Evolutionary conservation across 1,284 basidiomycete species (phyloP).

Genomic region (Erythrobasidium hasegawianum): DNA sequence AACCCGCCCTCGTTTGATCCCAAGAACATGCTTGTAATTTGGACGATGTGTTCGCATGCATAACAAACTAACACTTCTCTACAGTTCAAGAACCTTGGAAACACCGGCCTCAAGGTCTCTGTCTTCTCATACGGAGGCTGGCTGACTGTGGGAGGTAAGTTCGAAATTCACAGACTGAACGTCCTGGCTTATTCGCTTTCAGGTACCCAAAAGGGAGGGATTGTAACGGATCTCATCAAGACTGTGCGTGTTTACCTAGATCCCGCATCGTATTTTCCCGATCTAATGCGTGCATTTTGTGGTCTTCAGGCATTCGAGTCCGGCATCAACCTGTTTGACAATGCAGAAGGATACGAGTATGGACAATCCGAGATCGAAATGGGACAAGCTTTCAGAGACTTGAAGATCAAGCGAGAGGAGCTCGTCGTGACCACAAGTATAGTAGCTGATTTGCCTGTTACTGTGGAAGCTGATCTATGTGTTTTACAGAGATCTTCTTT

Average conservation of each 20-base stretch:
- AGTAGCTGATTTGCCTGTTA: conserved; percentile 55
- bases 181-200: too few relatives aligned
- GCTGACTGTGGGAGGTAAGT: too few relatives aligned
- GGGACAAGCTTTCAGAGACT: conserved; percentile 49
- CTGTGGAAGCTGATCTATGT: conserved; percentile 44
- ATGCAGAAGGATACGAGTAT: conserved; percentile 29
- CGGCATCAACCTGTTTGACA: conserved; percentile 37
- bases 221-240: conserved; percentile 36
- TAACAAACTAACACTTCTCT: neutral
- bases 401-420: conserved; percentile 49
- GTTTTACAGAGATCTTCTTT: conserved; percentile 49
- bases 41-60: neutral
- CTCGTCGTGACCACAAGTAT: conserved; percentile 52
- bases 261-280: neutral
- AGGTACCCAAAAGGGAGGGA: conserved; percentile 31
- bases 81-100: conserved; percentile 19
- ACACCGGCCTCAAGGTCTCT: conserved; percentile 28
- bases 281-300: too few relatives aligned
- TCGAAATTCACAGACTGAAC: too few relatives aligned
- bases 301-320: conserved; percentile 7
- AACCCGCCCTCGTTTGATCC: conserved; percentile 17
- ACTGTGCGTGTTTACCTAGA: neutral
- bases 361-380: conserved; percentile 37
- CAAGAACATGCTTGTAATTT: conserved; percentile 9
- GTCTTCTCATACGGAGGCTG: conserved; percentile 34